Evolutionary conservation across 192 early-diverging fungal species (phyloP).

Genomic region (Coemansia sp.): DNA sequence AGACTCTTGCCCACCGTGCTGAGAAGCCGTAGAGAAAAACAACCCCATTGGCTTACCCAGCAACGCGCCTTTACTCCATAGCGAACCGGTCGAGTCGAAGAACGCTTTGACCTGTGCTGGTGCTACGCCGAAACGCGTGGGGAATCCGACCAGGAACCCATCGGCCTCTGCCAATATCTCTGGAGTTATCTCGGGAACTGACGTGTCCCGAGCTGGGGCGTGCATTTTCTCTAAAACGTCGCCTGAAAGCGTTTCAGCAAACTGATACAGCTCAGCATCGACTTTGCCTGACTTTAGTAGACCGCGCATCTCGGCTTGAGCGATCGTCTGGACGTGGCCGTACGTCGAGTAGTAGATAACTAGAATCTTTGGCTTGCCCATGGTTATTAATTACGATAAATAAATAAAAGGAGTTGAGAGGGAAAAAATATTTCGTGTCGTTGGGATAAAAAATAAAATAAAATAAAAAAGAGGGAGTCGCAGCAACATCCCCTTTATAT

Average conservation of each 20-base stretch:
- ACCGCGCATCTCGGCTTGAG: conserved; percentile 65
- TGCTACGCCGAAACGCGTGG: conserved; percentile 70
- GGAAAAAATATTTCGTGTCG: not conserved
- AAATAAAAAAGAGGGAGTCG: not conserved
- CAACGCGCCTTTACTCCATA: conserved; percentile 63
- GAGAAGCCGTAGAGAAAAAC: conserved; percentile 75
- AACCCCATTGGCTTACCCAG: conserved; percentile 72
- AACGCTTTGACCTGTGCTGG: conserved; percentile 81
- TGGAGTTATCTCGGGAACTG: conserved; percentile 62
- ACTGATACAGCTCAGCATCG: conserved; percentile 62
- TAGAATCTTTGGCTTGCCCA: conserved; percentile 56
- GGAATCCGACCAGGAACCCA: conserved; percentile 73
- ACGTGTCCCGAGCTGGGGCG: conserved; percentile 55
- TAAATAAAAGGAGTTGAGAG: not conserved
- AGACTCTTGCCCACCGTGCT: conserved; percentile 84
- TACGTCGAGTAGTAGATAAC: conserved; percentile 73
- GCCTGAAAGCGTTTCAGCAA: conserved; percentile 66
- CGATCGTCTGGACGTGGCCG: conserved; percentile 74
- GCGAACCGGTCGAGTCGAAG: conserved; percentile 65
- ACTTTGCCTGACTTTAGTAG: conserved; percentile 55
- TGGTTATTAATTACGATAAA: not conserved
- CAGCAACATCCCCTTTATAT: not conserved
- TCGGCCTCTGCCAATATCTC: conserved; percentile 64
- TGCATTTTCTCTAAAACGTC: conserved; percentile 72
- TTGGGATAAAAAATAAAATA: not conserved